phyloP scores from a whole-genome alignment of 768 basidiomycete genomes.

The Russula vinacea region DNA sequence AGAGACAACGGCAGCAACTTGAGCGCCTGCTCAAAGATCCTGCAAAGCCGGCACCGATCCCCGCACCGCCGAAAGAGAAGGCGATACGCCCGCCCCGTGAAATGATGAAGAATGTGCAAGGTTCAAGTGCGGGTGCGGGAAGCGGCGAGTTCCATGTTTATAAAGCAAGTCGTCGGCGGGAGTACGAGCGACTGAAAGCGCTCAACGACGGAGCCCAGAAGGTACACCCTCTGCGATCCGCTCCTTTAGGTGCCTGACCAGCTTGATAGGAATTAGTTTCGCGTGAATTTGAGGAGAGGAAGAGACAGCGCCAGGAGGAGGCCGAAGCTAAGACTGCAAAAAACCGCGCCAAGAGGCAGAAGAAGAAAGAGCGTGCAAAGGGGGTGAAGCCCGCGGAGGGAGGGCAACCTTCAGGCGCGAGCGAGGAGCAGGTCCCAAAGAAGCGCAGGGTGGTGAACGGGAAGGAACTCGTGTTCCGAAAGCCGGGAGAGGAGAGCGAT shows the following conservation, averaged over 20 bases:
- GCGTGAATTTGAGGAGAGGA: conserved; percentile 71
- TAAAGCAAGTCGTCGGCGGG: conserved; percentile 88
- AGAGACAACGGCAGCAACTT: conserved; percentile 63
- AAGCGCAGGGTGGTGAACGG: conserved; percentile 81
- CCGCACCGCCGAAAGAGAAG: conserved; percentile 79
- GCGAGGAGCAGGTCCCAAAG: conserved; percentile 54
- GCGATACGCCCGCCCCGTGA: conserved; percentile 76
- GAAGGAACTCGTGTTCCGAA: conserved; percentile 59
- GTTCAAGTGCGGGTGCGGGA: conserved; percentile 94
- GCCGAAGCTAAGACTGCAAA: conserved; percentile 91
- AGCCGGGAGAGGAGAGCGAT: conserved; percentile 50
- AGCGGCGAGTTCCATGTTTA: conserved; percentile 99
- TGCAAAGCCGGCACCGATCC: conserved; percentile 72
- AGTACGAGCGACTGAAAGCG: conserved; percentile 90
- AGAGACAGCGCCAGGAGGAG: conserved; percentile 62
- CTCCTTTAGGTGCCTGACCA: not conserved
- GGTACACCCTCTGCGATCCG: conserved; percentile 44
- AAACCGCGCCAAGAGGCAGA: conserved; percentile 90
- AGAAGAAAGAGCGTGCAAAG: conserved; percentile 79
- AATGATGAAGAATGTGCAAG: conserved; percentile 99
- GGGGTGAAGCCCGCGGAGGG: conserved; percentile 34
- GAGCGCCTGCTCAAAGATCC: conserved; percentile 91
- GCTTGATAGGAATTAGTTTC: conserved; percentile 60
- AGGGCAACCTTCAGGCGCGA: conserved; percentile 32
- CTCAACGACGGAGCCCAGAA: conserved; percentile 80